phyloP scores from a whole-genome alignment of 441 rosid genomes.

The Iberis amara region DNA sequence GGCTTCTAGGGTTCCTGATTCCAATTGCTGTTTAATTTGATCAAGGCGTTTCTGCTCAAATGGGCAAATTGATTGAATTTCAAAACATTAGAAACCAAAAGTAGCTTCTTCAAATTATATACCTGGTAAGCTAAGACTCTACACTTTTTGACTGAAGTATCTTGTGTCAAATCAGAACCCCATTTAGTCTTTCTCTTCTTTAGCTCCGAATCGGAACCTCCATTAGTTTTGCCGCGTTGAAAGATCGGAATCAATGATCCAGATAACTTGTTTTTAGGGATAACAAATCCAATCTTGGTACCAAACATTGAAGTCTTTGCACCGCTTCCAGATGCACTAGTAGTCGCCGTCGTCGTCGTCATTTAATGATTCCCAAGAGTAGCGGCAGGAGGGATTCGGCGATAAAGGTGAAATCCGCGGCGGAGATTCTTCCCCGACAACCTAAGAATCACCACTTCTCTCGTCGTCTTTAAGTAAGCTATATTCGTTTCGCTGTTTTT shows the following conservation, averaged over 20 bases:
- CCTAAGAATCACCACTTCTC: conserved; percentile 5
- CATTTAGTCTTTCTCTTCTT: conserved; percentile 74
- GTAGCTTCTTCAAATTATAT: conserved; percentile 11
- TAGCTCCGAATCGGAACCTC: conserved; percentile 36
- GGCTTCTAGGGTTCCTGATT: conserved; percentile 45
- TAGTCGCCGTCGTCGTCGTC: conserved; percentile 42
- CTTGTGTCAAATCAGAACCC: conserved; percentile 71
- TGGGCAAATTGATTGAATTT: neutral
- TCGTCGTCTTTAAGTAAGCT: too few relatives aligned
- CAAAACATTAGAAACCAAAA: neutral
- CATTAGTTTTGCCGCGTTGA: conserved; percentile 48
- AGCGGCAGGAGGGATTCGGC: neutral
- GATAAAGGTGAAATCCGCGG: neutral
- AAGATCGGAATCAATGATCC: conserved; percentile 74
- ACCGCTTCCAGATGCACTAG: conserved; percentile 31
- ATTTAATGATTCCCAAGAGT: neutral
- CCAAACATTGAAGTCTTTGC: conserved; percentile 63
- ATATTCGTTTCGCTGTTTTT: too few relatives aligned
- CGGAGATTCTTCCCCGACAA: conserved; percentile 11
- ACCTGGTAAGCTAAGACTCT: conserved; percentile 86
- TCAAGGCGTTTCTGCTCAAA: conserved; percentile 91
- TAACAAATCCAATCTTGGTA: conserved; percentile 69
- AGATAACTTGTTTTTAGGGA: conserved; percentile 82
- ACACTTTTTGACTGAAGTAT: conserved; percentile 51
- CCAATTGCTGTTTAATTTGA: conserved; percentile 62